Base-by-base conservation (phyloP, 1,139 yeast genomes). In the Lodderomyces elongisporus region DNA sequence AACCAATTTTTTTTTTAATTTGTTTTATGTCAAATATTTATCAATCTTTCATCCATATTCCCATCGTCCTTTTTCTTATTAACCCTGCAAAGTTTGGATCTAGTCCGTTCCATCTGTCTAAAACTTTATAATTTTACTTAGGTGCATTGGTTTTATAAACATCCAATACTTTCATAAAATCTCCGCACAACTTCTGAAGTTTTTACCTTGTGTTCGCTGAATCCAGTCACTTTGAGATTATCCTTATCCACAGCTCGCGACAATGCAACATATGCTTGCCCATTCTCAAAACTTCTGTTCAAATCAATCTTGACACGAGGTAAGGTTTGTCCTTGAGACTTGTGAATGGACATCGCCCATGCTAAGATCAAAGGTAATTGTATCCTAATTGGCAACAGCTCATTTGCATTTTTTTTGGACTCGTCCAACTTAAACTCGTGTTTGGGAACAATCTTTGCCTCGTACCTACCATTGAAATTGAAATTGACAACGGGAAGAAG, bases 331-430 rank as follows among this genome's bases (percentile, higher is more conserved):
- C 99, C 99, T 54, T 91, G 99, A 0, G 96, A 80, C 58, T 93
- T 93, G 55, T 91, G 99, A 32, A 91, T 89, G 0, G 97, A 88
- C 31, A 91, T 60, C 0, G 98, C 89, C 96, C 97, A 91, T 0
- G 98, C 95, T 12, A 89, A 62, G 46, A 89, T 80, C 34, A 91
- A 60, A 0, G 99, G 99, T 2, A 91, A 51, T 50, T 87, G 95
- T 3, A 45, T 49, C 37, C 66, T 47, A 24, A 54, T 53, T 93
- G 68, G 71, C 47, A 45, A 28, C 48, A 24, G 28, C 8, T 42
- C 44, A 18, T 28, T 30, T 8, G 17, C 16, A 25, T 20, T 18
- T 18, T 25, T 26, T 4, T 25, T 7, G 2, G 31, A 35, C 2
- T 14, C 21, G 33, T 43, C 52, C 18, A 85, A 63, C 1, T 70